These are phyloP conservation scores for Falciphora oryzae DNA, from an alignment of 2,329 filamentous ascomycete genomes.

Conservation along the genomic window DNA sequence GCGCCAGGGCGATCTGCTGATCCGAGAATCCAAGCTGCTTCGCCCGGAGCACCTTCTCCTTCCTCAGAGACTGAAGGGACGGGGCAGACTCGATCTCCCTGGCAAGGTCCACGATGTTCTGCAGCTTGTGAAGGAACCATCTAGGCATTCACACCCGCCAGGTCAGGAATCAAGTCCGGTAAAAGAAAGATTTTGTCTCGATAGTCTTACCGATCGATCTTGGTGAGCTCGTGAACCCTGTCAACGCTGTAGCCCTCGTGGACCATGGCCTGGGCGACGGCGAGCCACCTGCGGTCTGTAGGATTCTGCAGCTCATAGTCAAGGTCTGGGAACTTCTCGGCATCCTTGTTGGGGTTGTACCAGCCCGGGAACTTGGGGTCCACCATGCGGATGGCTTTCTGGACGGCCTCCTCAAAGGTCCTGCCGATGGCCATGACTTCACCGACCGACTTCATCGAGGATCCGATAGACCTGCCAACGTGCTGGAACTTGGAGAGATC, in stretches of 20 bases:
- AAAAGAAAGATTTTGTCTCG: neutral
- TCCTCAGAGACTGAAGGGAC: conserved; percentile 76
- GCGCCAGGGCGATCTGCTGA: conserved; percentile 83
- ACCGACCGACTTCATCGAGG: conserved; percentile 97
- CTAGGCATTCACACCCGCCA: neutral
- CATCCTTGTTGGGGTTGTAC: conserved; percentile 47
- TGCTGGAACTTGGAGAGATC: conserved; percentile 99
- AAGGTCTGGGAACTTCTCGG: conserved; percentile 87
- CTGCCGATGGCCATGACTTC: conserved; percentile 99
- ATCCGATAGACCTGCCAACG: conserved; percentile 94
- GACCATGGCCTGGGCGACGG: conserved; percentile 95
- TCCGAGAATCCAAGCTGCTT: conserved; percentile 99
- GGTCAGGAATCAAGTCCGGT: neutral
- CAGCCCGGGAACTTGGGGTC: conserved; percentile 89
- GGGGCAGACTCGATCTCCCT: conserved; percentile 80
- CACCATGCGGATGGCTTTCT: conserved; percentile 97
- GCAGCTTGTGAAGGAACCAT: conserved; percentile 79
- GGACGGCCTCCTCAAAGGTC: conserved; percentile 98
- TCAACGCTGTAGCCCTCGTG: conserved; percentile 95
- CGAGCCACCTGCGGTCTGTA: conserved; percentile 93
- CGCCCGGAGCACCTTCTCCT: conserved; percentile 80
- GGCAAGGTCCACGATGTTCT: conserved; percentile 92
- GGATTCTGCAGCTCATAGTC: conserved; percentile 88
- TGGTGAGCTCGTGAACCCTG: conserved; percentile 84
- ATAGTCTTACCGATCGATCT: conserved; percentile 41